Base-by-base conservation (phyloP, 306 rosid genomes). In the Nissolia schottii region DNA sequence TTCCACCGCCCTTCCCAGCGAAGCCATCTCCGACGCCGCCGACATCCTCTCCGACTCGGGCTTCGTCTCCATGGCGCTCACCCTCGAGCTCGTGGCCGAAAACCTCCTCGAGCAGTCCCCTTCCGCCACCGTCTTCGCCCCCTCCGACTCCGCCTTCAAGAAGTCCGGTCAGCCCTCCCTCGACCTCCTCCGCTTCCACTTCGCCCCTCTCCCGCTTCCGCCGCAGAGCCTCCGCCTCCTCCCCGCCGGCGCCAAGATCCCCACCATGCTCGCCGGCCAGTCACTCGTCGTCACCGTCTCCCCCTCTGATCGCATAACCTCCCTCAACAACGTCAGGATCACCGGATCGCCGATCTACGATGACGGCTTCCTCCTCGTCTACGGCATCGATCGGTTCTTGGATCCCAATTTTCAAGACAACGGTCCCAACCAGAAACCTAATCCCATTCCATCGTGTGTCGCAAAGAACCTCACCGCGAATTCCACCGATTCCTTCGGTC, bases 81-180 rank as follows among this genome's bases (percentile, higher is more conserved):
- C 89, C 1, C 81, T 93, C 13, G 88, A 91, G 77, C 66, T 87
- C 75, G 63, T 89, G 18, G 84, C 93, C 2, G 35, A 77, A 27
- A 50, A 84, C 49, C 75, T 84, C 24, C 67, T 83, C 27, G 79
- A 75, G 2, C 82, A 81, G 6, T 76, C 94, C 7, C 77, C 87
- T 50, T 83, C 90, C 4, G 82, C 85, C 83, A 90, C 98, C 67
- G 79, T 93, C 68, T 93, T 93, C 80, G 87, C 96, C 11, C 97
- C 96, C 1, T 71, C 93, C 8, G 97, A 93, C 67, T 7, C 87
- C 19, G 80, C 94, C 0, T 93, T 93, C 86, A 51, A 43, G 34
- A 80, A 58, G 32, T 58, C 77, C 1, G 98, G 98, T 10, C 98
- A 93, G 54, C 98, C 98, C 0, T 69, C 97, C 10, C 86, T 87